A percentile compares a stretch with the other conserved stretches of the same genome.
Evolutionary conservation across 1,284 basidiomycete species (phyloP).

Genomic region (Boletus smithii): DNA sequence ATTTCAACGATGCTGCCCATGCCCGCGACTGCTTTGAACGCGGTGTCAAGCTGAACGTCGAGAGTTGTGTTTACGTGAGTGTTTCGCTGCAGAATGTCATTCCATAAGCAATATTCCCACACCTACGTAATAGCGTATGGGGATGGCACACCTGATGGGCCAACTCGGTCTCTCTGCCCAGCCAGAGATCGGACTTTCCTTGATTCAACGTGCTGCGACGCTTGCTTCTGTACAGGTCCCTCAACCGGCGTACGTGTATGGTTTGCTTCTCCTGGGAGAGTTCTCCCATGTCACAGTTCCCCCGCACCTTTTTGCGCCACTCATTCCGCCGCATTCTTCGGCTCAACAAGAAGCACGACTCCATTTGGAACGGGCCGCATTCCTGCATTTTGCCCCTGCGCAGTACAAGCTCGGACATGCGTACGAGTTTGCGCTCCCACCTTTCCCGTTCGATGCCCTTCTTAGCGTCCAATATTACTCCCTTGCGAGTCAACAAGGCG

Average conservation of each 20-base stretch:
- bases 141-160: slow-evolving; percentile 87
- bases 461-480: slow-evolving; percentile 92
- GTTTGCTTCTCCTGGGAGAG: slow-evolving; percentile 79
- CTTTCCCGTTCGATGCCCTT: slow-evolving; percentile 86
- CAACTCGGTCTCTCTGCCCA: slow-evolving; percentile 70
- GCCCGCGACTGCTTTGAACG: slow-evolving; percentile 84
- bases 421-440: slow-evolving; percentile 87
- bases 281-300: slow-evolving; percentile 62
- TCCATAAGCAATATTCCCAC: slow-evolving; percentile 1
- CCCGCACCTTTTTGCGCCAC: slow-evolving; percentile 49
- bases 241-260: slow-evolving; percentile 84
- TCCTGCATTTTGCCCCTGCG: slow-evolving; percentile 81
- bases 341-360: slow-evolving; percentile 43
- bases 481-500: slow-evolving; percentile 79
- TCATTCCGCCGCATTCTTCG: slow-evolving; percentile 45
- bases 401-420: slow-evolving; percentile 92
- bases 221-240: slow-evolving; percentile 74
- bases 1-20: slow-evolving; percentile 67
- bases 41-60: slow-evolving; percentile 68
- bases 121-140: slow-evolving; percentile 60
- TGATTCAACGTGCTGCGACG: slow-evolving; percentile 77
- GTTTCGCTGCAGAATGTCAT: neutral
- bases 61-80: slow-evolving; percentile 75
- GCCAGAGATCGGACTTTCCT: slow-evolving; percentile 58
- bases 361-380: slow-evolving; percentile 80